Evolutionary conservation across 192 early-diverging fungal species (phyloP).

Genomic region (Dissophora globulifera): DNA sequence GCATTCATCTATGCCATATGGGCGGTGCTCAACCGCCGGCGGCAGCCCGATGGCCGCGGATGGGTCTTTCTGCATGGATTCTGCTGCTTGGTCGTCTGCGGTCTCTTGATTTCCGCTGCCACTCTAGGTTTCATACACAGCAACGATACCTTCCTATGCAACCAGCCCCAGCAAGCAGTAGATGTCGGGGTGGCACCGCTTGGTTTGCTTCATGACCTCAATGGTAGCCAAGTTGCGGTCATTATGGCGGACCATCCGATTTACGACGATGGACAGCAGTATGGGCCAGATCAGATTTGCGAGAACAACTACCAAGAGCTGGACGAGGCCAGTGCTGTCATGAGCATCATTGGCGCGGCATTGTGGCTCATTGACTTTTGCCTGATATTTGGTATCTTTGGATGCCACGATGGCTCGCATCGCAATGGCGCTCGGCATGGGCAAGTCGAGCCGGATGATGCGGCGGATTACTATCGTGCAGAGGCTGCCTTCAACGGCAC

Average conservation of each 20-base stretch:
- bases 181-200: no score
- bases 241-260: not conserved
- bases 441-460: not conserved
- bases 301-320: conserved; percentile 23
- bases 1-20: conserved; percentile 42
- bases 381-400: conserved; percentile 32
- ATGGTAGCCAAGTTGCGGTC: no score
- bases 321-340: conserved; percentile 29
- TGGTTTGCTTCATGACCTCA: no score
- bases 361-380: conserved; percentile 40
- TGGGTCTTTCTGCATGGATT: conserved; percentile 33
- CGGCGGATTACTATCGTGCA: not conserved
- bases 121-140: conserved; percentile 13
- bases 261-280: conserved; percentile 17
- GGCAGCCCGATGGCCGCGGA: conserved; percentile 17
- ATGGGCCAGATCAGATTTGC: conserved; percentile 11
- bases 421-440: not conserved
- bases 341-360: conserved; percentile 19
- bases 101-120: conserved; percentile 9
- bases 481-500: not conserved
- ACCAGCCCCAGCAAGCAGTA: no score
- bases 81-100: conserved; percentile 24
- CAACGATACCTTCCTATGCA: not conserved
- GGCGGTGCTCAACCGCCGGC: conserved; percentile 30
- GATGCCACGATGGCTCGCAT: conserved; percentile 1